Evolutionary conservation across 169 alveolate species (phyloP), one percentile per base, ranked within the genome.

Genomic region (Neospora caninum): DNA sequence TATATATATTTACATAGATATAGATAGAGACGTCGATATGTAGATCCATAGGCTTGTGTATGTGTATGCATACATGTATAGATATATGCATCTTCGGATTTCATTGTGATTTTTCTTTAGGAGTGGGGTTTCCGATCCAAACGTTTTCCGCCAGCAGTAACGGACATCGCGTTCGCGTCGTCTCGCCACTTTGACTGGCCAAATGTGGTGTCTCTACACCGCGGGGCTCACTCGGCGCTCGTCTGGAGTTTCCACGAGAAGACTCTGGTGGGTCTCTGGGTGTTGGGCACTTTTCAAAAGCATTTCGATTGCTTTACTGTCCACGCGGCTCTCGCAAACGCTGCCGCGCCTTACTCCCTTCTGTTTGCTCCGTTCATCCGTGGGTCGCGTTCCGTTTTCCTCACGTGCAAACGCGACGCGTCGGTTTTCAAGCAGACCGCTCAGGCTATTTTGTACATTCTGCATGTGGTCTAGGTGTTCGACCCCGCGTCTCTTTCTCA

Each of bases 151-250:
- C 97, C 97, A 0, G 96, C 96, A 9, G 38, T 96, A 6, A 43
- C 80, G 36, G 94, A 91, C 38, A 16, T 96, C 42, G 84, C 96
- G 43, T 95, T 95, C 83, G 94, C 95, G 38, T 92, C 88, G 16
- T 93, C 95, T 13, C 95, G 97, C 69, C 97, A 96, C 93, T 95
- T 70, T 80, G 97, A 96, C 88, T 96, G 97, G 97, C 96, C 97
- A 25, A 95, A 93, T 49, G 93, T 96, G 42, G 96, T 94, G 25
- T 80, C 97, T 29, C 73, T 91, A 20, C 97, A 96, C 73, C 69
- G 78, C 84, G 93, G 95, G 25, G n/a, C 88, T 92, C 97, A 96
- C 58, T 93, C 94, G 54, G 96, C 80, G 31, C 92, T 92, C 83
- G 88, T 96, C 27, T 96, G 97, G 97, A 96, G 97, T 94, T 97